Percentiles rank a stretch among this genome's conserved stretches.
phyloP scores from a whole-genome alignment of 2,329 filamentous ascomycete genomes.

The Neonectria coccinea region DNA sequence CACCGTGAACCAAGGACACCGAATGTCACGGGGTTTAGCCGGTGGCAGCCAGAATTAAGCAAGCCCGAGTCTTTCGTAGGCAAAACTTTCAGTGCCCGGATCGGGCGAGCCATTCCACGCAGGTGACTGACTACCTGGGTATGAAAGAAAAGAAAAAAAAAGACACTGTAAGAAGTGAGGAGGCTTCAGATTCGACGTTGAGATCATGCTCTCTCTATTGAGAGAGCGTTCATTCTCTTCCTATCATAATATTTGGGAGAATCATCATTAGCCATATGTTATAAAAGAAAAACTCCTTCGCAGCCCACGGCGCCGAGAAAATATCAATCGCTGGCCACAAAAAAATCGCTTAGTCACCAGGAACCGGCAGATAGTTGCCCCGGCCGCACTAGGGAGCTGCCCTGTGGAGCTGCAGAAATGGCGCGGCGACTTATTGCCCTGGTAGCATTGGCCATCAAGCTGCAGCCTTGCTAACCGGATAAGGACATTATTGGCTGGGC shows the following conservation, averaged over 20 bases:
- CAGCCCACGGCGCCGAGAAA: constrained; percentile 33
- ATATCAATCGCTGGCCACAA: constrained; percentile 29
- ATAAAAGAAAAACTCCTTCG: constrained; percentile 44
- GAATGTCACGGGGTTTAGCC: not conserved
- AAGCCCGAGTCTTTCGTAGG: not conserved
- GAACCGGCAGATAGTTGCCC: constrained; percentile 42
- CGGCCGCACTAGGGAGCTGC: constrained; percentile 24
- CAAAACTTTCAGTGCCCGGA: not conserved
- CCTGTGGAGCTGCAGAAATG: constrained; percentile 16
- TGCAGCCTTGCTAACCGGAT: constrained; percentile 31
- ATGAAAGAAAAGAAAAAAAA: constrained; percentile 26
- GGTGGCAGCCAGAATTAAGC: not conserved
- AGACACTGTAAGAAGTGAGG: not conserved
- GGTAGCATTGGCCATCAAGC: constrained; percentile 23
- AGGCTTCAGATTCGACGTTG: constrained; percentile 72
- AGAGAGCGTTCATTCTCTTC: constrained; percentile 74
- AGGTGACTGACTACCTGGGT: not conserved
- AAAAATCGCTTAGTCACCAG: constrained; percentile 44
- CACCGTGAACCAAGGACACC: not conserved
- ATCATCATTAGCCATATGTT: constrained; percentile 71
- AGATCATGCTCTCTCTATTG: constrained; percentile 69
- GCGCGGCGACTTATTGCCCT: constrained; percentile 21
- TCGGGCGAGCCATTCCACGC: not conserved
- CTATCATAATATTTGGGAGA: constrained; percentile 70
- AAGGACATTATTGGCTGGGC: constrained; percentile 14